These are phyloP conservation scores for Talaromyces sp. DNA, from an alignment of 2,329 filamentous ascomycete species.

Conservation along the genomic window DNA sequence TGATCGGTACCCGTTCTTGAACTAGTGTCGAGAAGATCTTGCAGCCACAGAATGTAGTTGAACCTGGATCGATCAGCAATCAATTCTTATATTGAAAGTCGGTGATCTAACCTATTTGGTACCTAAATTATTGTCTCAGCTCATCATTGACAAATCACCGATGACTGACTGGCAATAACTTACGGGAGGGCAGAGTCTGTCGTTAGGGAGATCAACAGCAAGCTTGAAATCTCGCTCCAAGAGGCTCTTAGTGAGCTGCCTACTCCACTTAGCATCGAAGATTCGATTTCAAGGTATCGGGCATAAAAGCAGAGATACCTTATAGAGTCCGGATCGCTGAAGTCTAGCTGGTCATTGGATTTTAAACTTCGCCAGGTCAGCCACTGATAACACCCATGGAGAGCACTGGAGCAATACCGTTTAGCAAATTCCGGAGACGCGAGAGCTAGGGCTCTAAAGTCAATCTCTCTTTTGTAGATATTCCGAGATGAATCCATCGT, in stretches of 20 bases:
- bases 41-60: constrained; percentile 89
- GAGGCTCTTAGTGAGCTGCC: constrained; percentile 71
- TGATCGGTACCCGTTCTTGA: constrained; percentile 45
- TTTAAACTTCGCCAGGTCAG: constrained; percentile 44
- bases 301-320: constrained; percentile 50
- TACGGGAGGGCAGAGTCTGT: constrained; percentile 84
- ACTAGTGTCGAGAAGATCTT: constrained; percentile 72
- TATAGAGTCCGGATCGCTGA: constrained; percentile 71
- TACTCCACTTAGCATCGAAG: constrained; percentile 25
- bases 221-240: constrained; percentile 73
- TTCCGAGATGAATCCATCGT: constrained; percentile 39
- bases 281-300: constrained; percentile 7
- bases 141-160: too few relatives aligned
- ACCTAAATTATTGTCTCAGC: constrained; percentile 30
- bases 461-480: constrained; percentile 57
- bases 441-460: constrained; percentile 61
- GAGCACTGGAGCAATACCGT: constrained; percentile 40
- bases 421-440: constrained; percentile 59
- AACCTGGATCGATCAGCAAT: constrained; percentile 54
- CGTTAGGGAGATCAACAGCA: constrained; percentile 64
- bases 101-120: constrained; percentile 42
- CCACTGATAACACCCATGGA: background rate
- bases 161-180: constrained; percentile 20
- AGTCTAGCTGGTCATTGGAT: constrained; percentile 65
- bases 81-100: background rate